Percentiles rank a stretch among this genome's conserved stretches.
phyloP scores from a whole-genome alignment of 202 grass and related monocot genomes.

The Cymbopogon flexuosus region DNA sequence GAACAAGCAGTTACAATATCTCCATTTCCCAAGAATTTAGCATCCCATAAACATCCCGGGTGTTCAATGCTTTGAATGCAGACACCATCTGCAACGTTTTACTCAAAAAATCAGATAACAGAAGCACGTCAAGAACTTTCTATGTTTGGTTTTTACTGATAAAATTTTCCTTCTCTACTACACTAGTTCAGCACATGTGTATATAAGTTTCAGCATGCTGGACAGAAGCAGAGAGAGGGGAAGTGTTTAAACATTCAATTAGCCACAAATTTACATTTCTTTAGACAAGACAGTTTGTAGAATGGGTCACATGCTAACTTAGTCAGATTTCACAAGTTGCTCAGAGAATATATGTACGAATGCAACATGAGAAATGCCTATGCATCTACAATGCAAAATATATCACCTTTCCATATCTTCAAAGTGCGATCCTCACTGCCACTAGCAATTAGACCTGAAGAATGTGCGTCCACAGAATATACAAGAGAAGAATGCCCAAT shows the following conservation, averaged over 20 bases:
- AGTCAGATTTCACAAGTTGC: conserved; percentile 5
- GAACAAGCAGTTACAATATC: conserved; percentile 89
- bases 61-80: conserved; percentile 93
- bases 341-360: not conserved
- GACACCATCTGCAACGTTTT: conserved; percentile 61
- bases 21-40: conserved; percentile 84
- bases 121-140: not conserved
- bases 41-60: conserved; percentile 89
- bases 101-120: conserved; percentile 14
- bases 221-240: not conserved
- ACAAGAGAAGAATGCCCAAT: conserved; percentile 91
- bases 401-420: conserved; percentile 93
- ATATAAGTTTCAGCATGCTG: not conserved
- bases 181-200: conserved; percentile 1
- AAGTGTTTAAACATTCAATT: not conserved
- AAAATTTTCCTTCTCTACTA: conserved; percentile 5
- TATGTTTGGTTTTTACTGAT: not conserved
- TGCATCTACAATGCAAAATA: conserved; percentile 28
- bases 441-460: conserved; percentile 89
- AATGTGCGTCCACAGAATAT: conserved; percentile 88
- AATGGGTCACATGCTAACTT: not conserved
- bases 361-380: conserved; percentile 13
- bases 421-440: conserved; percentile 83
- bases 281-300: not conserved
- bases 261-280: not conserved